These are phyloP conservation scores for Cytidiella melzeri DNA, from an alignment of 768 basidiomycete genomes.

Conservation along the genomic window DNA sequence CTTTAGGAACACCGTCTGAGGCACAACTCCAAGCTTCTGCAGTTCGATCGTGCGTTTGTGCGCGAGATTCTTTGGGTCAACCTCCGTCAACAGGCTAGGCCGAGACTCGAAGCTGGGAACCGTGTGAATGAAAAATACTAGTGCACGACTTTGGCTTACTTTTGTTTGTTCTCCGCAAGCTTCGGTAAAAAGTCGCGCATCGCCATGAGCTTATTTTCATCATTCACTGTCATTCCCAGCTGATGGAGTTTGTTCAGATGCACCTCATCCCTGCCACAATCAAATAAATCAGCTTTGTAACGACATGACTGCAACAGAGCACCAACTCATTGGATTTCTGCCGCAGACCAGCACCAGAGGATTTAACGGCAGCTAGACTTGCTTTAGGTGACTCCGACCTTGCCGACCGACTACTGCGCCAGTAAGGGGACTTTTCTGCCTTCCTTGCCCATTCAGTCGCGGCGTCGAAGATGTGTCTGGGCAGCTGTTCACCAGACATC, in stretches of 20 bases:
- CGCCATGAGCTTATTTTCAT: slow-evolving; percentile 82
- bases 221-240: slow-evolving; percentile 75
- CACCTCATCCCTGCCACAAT: slow-evolving; percentile 56
- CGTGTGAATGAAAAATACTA: slow-evolving; percentile 1
- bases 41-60: slow-evolving; percentile 53
- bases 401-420: slow-evolving; percentile 51
- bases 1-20: slow-evolving; percentile 86
- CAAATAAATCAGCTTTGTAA: slow-evolving; percentile 10
- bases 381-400: slow-evolving; percentile 68
- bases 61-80: slow-evolving; percentile 56
- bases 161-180: slow-evolving; percentile 71
- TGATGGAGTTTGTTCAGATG: slow-evolving; percentile 78
- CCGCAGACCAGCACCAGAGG: slow-evolving; percentile 39
- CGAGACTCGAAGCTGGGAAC: slow-evolving; percentile 59
- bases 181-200: slow-evolving; percentile 88
- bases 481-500: slow-evolving; percentile 29
- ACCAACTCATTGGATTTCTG: slow-evolving; percentile 73
- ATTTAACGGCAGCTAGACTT: slow-evolving; percentile 61
- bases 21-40: slow-evolving; percentile 82
- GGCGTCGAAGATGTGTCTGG: slow-evolving; percentile 77
- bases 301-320: neutral
- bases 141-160: slow-evolving; percentile 37
- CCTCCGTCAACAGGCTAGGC: slow-evolving; percentile 53
- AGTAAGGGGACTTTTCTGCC: slow-evolving; percentile 73
- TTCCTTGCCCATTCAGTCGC: slow-evolving; percentile 87